Conservation (phyloP, 2,329 filamentous ascomycete genomes). For the Monilinia fructicola region DNA sequence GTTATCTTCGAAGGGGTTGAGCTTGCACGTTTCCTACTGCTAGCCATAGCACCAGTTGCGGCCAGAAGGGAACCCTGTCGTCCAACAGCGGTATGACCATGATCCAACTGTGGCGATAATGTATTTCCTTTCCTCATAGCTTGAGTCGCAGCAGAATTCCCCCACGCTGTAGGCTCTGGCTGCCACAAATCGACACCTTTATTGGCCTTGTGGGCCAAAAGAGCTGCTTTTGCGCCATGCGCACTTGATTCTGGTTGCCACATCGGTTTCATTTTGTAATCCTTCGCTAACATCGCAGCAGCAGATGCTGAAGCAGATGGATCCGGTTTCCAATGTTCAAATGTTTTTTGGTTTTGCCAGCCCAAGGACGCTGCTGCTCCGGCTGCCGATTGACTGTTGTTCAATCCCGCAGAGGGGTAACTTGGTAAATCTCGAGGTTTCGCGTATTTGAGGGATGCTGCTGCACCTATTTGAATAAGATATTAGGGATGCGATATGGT, state of each 20-base stretch:
- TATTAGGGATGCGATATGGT: background rate
- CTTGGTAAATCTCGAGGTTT: constrained; percentile 71
- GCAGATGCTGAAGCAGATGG: constrained; percentile 59
- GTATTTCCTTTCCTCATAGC: constrained; percentile 53
- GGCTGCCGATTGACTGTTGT: constrained; percentile 58
- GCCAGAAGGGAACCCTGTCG: constrained; percentile 68
- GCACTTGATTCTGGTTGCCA: constrained; percentile 64
- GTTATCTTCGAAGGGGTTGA: constrained; percentile 53
- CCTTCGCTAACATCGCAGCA: constrained; percentile 58
- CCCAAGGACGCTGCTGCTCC: constrained; percentile 73
- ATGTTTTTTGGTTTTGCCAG: constrained; percentile 65
- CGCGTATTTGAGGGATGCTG: constrained; percentile 67
- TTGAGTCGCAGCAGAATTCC: constrained; percentile 68
- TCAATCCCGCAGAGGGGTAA: constrained; percentile 66
- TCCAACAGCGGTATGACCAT: constrained; percentile 50
- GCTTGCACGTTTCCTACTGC: constrained; percentile 56
- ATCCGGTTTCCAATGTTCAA: constrained; percentile 66
- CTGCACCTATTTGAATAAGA: constrained; percentile 50
- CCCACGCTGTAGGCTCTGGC: constrained; percentile 47
- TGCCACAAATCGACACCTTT: constrained; percentile 53
- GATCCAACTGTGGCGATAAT: constrained; percentile 47
- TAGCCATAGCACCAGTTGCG: constrained; percentile 73
- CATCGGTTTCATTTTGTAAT: constrained; percentile 53
- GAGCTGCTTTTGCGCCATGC: constrained; percentile 71
- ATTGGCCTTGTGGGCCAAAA: constrained; percentile 60